A percentile compares a stretch with the other conserved stretches of the same genome.
Conservation (phyloP, 208 protist species). For the Vickermania spadyakhi region DNA sequence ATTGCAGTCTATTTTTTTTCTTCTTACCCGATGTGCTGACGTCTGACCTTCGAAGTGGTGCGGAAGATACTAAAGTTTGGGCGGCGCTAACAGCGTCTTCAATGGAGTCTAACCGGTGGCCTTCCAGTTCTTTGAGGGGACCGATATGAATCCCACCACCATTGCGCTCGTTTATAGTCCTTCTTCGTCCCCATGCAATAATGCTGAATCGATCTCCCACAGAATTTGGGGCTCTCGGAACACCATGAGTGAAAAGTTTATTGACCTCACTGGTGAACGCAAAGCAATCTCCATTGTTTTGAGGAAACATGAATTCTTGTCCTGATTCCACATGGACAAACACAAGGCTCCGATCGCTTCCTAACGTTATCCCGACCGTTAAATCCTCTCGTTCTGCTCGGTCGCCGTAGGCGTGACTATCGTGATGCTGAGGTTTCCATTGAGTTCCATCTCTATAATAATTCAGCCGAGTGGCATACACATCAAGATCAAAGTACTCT, state of each 20-base stretch:
- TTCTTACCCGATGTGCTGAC: constrained; percentile 18
- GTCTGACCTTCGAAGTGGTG: neutral
- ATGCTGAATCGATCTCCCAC: constrained; percentile 83
- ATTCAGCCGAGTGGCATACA: constrained; percentile 88
- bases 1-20: constrained; percentile 81
- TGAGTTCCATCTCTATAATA: constrained; percentile 87
- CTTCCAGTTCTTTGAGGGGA: constrained; percentile 6
- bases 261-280: constrained; percentile 89
- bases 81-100: constrained; percentile 58
- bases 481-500: constrained; percentile 87
- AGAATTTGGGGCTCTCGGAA: constrained; percentile 61
- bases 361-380: constrained; percentile 86
- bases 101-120: constrained; percentile 29
- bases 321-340: constrained; percentile 84
- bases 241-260: constrained; percentile 81
- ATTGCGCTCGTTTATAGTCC: constrained; percentile 71
- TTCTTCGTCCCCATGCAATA: constrained; percentile 83
- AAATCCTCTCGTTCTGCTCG: constrained; percentile 77
- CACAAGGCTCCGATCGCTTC: constrained; percentile 66
- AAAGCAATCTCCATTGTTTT: constrained; percentile 90
- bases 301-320: constrained; percentile 85
- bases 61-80: constrained; percentile 37
- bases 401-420: constrained; percentile 88
- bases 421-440: constrained; percentile 92
- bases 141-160: constrained; percentile 26